Percentiles rank a stretch among this genome's conserved stretches.
Evolutionary conservation across 345 rosid species (phyloP).

Genomic region (Corymbia maculata): DNA sequence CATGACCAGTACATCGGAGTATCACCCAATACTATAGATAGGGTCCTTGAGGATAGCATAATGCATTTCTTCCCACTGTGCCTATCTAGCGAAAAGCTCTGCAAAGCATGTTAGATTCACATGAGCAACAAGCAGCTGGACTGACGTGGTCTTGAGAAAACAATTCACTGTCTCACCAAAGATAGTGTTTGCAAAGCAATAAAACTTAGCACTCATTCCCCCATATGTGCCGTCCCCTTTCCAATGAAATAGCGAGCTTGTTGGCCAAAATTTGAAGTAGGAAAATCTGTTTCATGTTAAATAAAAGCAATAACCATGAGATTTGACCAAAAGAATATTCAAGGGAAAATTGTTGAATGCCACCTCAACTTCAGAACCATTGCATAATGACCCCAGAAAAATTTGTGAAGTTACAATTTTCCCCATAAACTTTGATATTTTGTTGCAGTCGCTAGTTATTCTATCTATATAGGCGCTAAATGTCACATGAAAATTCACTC

Average conservation of each 20-base stretch:
- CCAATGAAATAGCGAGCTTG: not conserved
- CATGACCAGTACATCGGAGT: not conserved
- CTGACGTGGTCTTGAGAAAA: not conserved
- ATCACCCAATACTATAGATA: conserved; percentile 21
- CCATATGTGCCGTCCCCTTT: not conserved
- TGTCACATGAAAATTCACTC: not conserved
- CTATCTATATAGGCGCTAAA: not conserved
- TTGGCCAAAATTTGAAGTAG: not conserved
- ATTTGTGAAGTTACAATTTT: too few species aligned
- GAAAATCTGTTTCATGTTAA: not conserved
- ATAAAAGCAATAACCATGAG: not conserved
- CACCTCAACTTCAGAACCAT: not conserved
- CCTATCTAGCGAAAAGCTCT: conserved; percentile 19
- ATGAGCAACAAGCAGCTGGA: not conserved
- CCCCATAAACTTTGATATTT: not conserved
- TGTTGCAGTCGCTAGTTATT: not conserved
- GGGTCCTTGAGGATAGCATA: conserved; percentile 18
- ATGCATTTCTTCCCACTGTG: conserved; percentile 15
- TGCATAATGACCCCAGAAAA: not conserved
- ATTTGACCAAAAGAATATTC: not conserved
- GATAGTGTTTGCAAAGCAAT: not conserved
- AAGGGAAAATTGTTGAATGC: not conserved
- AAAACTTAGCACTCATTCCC: not conserved
- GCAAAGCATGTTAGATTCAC: not conserved
- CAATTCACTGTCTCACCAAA: not conserved